A percentile compares a stretch with the other conserved stretches of the same genome.
phyloP scores from a whole-genome alignment of 1,284 basidiomycete species.

The Filobasidium uniguttulatum region DNA sequence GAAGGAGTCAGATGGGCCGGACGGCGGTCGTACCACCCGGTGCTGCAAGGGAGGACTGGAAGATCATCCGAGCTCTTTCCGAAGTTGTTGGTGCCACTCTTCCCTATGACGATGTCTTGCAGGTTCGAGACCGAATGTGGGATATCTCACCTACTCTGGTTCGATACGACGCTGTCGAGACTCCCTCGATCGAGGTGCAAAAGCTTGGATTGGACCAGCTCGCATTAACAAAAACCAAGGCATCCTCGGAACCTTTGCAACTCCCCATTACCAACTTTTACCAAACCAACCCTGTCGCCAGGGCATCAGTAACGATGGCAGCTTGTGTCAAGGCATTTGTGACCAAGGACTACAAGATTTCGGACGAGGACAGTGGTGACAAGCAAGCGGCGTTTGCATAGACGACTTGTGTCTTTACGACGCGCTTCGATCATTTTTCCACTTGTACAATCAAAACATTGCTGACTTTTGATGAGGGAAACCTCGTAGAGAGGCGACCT shows the following conservation, averaged over 20 bases:
- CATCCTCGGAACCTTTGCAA: constrained; percentile 49
- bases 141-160: constrained; percentile 86
- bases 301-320: constrained; percentile 40
- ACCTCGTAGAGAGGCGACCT: no score
- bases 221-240: constrained; percentile 43
- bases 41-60: constrained; percentile 94
- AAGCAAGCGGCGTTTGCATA: no score
- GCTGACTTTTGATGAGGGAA: no score
- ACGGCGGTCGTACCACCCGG: constrained; percentile 92
- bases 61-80: constrained; percentile 75
- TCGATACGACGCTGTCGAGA: constrained; percentile 74
- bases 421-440: no score
- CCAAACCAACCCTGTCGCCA: constrained; percentile 54
- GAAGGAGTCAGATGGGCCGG: constrained; percentile 77
- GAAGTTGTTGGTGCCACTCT: constrained; percentile 67
- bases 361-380: constrained; percentile 12
- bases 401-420: neutral
- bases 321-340: constrained; percentile 36
- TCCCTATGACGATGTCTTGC: constrained; percentile 83
- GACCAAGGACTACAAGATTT: constrained; percentile 27
- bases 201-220: constrained; percentile 56
- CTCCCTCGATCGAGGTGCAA: constrained; percentile 55
- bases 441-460: no score
- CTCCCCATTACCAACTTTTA: constrained; percentile 90
- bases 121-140: constrained; percentile 87